phyloP scores from a whole-genome alignment of 2,329 filamentous ascomycete species.

The Sarocladiaceae sp. region DNA sequence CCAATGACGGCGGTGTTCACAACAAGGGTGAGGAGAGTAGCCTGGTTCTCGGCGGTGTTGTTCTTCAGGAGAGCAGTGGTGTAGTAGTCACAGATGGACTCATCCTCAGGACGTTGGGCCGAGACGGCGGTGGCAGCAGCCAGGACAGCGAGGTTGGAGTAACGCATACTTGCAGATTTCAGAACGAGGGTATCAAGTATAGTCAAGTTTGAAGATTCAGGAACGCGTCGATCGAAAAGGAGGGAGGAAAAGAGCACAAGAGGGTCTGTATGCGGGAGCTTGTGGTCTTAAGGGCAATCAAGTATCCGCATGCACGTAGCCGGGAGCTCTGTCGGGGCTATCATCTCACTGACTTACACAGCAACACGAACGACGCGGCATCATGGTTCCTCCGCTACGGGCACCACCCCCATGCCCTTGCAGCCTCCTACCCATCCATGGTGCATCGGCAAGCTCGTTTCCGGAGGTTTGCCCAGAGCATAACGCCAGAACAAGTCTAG shows the following conservation, averaged over 20 bases:
- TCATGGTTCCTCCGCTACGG: too few relatives aligned
- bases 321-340: too few relatives aligned
- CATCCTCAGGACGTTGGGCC: slow-evolving; percentile 44
- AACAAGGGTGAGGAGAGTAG: slow-evolving; percentile 49
- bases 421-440: too few relatives aligned
- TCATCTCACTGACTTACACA: neutral
- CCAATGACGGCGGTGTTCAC: slow-evolving; percentile 62
- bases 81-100: slow-evolving; percentile 60
- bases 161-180: slow-evolving; percentile 18
- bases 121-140: slow-evolving; percentile 17
- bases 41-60: slow-evolving; percentile 56
- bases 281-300: neutral
- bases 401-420: too few relatives aligned
- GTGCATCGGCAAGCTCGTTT: too few relatives aligned
- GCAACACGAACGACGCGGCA: too few relatives aligned
- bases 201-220: neutral
- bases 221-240: neutral
- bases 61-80: slow-evolving; percentile 54
- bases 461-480: too few relatives aligned
- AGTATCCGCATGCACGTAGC: too few relatives aligned
- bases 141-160: slow-evolving; percentile 17
- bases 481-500: too few relatives aligned
- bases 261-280: neutral
- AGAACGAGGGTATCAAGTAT: neutral
- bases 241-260: neutral